These are phyloP conservation scores for Aspergillus aculeatinus DNA, from an alignment of 2,329 filamentous ascomycete genomes.

Conservation along the genomic window DNA sequence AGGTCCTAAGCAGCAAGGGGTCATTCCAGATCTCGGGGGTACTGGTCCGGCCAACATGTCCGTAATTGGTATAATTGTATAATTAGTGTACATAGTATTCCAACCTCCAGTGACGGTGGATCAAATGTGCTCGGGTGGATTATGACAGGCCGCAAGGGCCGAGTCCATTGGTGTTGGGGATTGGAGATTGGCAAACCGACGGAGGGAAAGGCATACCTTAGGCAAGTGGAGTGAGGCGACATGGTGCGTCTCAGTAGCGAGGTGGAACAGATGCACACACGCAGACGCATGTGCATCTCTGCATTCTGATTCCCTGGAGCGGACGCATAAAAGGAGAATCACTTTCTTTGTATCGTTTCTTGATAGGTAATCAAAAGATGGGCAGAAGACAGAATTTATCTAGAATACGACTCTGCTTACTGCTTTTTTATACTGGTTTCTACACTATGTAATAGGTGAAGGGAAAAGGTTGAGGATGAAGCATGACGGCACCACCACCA, in stretches of 20 bases:
- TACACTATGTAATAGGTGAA: not conserved
- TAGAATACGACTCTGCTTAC: too few species aligned
- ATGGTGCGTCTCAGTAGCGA: constrained; percentile 13
- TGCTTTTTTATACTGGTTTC: too few species aligned
- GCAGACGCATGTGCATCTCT: not conserved
- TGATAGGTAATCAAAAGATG: too few species aligned
- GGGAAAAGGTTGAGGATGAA: not conserved
- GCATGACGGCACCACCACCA: not conserved
- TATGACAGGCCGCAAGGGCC: constrained; percentile 12
- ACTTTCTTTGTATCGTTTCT: not conserved
- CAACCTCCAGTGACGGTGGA: constrained; percentile 3
- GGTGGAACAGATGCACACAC: constrained; percentile 9
- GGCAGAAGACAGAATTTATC: too few species aligned
- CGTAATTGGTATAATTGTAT: not conserved
- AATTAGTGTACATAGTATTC: not conserved
- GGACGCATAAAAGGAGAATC: not conserved
- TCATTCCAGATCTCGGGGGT: constrained; percentile 7
- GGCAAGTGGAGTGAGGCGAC: constrained; percentile 9
- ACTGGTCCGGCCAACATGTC: not conserved
- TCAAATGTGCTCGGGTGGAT: constrained; percentile 5
- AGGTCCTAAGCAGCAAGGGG: constrained; percentile 6
- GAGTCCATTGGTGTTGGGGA: constrained; percentile 5
- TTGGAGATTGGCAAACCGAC: constrained; percentile 10
- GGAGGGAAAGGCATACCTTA: not conserved
- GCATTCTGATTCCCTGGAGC: constrained; percentile 2